Conservation (phyloP, 352 stramenopile genomes). For the Halophytophthora batemanensis region DNA sequence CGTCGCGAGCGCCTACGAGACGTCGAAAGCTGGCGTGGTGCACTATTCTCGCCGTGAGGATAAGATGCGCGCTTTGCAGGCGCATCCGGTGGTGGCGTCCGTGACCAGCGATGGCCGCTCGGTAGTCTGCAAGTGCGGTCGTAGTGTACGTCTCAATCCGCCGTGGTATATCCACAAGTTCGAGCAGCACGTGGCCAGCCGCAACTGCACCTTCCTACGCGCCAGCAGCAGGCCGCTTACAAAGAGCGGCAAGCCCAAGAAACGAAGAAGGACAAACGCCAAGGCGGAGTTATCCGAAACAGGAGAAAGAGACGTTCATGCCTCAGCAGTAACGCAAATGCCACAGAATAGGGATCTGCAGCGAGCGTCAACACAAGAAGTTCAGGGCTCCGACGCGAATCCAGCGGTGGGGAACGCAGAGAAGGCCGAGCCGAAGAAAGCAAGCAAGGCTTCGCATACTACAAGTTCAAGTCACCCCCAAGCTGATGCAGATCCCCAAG, state of each 20-base stretch:
- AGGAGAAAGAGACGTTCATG: neutral
- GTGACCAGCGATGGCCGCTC: slow-evolving; percentile 49
- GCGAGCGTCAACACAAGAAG: too few relatives aligned
- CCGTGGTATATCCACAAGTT: slow-evolving; percentile 87
- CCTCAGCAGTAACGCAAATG: too few relatives aligned
- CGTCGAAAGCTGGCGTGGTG: slow-evolving; percentile 19
- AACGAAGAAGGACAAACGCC: too few relatives aligned
- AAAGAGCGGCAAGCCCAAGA: neutral
- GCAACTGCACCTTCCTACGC: slow-evolving; percentile 72
- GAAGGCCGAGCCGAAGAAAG: too few relatives aligned
- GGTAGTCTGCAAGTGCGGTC: slow-evolving; percentile 68
- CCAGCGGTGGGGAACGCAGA: too few relatives aligned
- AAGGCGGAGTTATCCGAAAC: neutral
- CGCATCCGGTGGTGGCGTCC: slow-evolving; percentile 52
- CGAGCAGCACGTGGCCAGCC: slow-evolving; percentile 80
- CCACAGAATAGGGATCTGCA: too few relatives aligned
- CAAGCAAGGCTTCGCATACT: too few relatives aligned
- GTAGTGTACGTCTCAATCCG: slow-evolving; percentile 67
- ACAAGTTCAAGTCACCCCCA: neutral
- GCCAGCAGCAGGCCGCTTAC: slow-evolving; percentile 16
- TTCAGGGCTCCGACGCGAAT: too few relatives aligned
- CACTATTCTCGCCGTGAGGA: slow-evolving; percentile 57
- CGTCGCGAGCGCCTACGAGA: slow-evolving; percentile 29
- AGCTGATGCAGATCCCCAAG: neutral
- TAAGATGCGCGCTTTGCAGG: slow-evolving; percentile 53